These are phyloP conservation scores for Fusarium goolgardi DNA, from an alignment of 2,329 filamentous ascomycete species.

Conservation along the genomic window DNA sequence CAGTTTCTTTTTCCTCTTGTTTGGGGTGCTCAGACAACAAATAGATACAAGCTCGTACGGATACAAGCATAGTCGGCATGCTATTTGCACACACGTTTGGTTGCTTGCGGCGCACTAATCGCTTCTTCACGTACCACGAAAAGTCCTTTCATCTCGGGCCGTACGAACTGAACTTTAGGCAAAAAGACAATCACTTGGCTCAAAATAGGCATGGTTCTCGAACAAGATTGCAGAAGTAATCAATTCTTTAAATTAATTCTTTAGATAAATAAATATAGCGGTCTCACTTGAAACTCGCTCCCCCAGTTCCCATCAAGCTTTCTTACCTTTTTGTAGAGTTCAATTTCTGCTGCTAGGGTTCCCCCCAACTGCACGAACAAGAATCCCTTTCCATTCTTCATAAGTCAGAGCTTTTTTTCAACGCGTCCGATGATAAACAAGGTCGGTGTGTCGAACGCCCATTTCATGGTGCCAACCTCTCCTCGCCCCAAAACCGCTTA, in stretches of 20 bases:
- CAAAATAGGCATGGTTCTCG: neutral
- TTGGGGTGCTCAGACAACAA: neutral
- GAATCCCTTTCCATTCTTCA: constrained; percentile 55
- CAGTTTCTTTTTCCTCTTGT: neutral
- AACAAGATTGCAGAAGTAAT: neutral
- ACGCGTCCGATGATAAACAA: constrained; percentile 98
- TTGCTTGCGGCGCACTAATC: constrained; percentile 1
- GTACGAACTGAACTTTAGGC: constrained; percentile 1
- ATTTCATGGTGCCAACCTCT: constrained; percentile 84
- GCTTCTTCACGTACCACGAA: constrained; percentile 31
- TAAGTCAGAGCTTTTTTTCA: constrained; percentile 94
- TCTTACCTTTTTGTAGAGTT: constrained; percentile 11
- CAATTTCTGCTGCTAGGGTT: constrained; percentile 17
- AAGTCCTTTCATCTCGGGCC: constrained; percentile 30
- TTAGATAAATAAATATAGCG: neutral
- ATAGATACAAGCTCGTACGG: neutral
- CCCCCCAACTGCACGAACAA: constrained; percentile 25
- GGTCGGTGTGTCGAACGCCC: constrained; percentile 98
- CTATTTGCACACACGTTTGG: constrained; percentile 1
- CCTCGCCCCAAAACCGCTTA: constrained; percentile 82
- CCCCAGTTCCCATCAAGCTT: neutral
- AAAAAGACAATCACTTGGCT: neutral
- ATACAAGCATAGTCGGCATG: neutral
- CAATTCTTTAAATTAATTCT: neutral
- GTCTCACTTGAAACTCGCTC: constrained; percentile 17